Percentiles rank a stretch among this genome's conserved stretches.
Evolutionary conservation across 495 filamentous ascomycete genomes (phyloP).

Genomic region (Penicillium odoratum): DNA sequence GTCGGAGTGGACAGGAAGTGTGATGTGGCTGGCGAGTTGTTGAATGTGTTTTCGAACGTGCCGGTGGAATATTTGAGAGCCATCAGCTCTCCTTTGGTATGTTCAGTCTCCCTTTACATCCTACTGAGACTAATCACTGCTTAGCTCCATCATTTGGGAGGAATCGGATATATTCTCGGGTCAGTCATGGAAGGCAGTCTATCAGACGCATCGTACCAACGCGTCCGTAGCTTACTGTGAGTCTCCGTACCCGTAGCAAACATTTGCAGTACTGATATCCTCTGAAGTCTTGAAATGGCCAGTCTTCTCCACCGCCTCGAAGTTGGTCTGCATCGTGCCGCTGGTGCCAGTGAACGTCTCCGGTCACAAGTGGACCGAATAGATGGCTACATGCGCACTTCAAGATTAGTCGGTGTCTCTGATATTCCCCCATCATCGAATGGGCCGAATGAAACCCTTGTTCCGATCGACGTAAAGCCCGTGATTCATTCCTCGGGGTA

Average conservation of each 20-base stretch:
- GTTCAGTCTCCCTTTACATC: not conserved
- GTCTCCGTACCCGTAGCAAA: not conserved
- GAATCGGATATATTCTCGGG: constrained; percentile 50
- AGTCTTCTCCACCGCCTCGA: constrained; percentile 49
- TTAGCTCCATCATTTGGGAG: constrained; percentile 48
- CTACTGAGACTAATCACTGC: constrained; percentile 2
- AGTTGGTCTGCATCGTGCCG: constrained; percentile 36
- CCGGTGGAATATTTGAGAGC: constrained; percentile 46
- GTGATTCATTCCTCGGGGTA: constrained; percentile 12
- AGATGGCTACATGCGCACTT: constrained; percentile 48
- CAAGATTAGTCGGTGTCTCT: constrained; percentile 22
- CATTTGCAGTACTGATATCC: not conserved
- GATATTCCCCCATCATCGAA: constrained; percentile 11
- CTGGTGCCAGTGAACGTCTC: constrained; percentile 41
- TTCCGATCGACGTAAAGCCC: constrained; percentile 15
- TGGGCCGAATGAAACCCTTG: constrained; percentile 9
- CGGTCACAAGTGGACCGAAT: constrained; percentile 46
- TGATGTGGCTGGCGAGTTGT: constrained; percentile 46
- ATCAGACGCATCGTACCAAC: constrained; percentile 45
- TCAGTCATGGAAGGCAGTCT: constrained; percentile 51
- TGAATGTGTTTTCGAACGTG: constrained; percentile 45
- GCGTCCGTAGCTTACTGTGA: constrained; percentile 45
- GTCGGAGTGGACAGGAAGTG: constrained; percentile 47
- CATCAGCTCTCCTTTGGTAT: constrained; percentile 50
- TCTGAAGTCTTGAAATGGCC: constrained; percentile 42